phyloP scores from a whole-genome alignment of 129 eudicot species.

The Chrysanthemum lavandulifolium region DNA sequence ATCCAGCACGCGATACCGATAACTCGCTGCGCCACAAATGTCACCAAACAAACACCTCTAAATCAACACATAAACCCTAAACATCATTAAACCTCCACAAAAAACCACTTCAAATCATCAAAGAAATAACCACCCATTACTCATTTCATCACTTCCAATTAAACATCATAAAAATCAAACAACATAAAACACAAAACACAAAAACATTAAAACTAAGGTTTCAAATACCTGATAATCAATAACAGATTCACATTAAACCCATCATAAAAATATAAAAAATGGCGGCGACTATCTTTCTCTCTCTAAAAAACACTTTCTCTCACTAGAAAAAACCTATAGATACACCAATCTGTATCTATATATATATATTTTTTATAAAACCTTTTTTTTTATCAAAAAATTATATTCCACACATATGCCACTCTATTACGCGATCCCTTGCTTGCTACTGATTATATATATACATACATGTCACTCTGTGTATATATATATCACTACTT shows the following conservation, averaged over 20 bases:
- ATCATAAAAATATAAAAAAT: constrained; percentile 28
- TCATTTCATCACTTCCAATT: constrained; percentile 16
- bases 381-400: constrained; percentile 21
- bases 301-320: constrained; percentile 37
- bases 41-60: no score
- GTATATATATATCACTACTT: not conserved
- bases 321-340: constrained; percentile 25
- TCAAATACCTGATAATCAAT: constrained; percentile 36
- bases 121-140: constrained; percentile 20
- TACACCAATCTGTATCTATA: constrained; percentile 26
- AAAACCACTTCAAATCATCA: constrained; percentile 12
- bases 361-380: not conserved
- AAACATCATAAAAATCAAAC: constrained; percentile 8
- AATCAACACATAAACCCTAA: not conserved
- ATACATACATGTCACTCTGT: constrained; percentile 20
- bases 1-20: no score
- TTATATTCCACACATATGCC: constrained; percentile 45
- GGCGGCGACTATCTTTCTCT: constrained; percentile 34
- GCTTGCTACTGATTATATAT: constrained; percentile 33
- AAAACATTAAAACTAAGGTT: constrained; percentile 29
- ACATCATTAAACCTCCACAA: constrained; percentile 2
- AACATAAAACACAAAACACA: constrained; percentile 18
- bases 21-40: no score
- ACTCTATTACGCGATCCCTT: constrained; percentile 41
- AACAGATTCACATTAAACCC: constrained; percentile 25